These are phyloP conservation scores for Fusarium tuaranense DNA, from an alignment of 2,329 filamentous ascomycete species.

Conservation along the genomic window DNA sequence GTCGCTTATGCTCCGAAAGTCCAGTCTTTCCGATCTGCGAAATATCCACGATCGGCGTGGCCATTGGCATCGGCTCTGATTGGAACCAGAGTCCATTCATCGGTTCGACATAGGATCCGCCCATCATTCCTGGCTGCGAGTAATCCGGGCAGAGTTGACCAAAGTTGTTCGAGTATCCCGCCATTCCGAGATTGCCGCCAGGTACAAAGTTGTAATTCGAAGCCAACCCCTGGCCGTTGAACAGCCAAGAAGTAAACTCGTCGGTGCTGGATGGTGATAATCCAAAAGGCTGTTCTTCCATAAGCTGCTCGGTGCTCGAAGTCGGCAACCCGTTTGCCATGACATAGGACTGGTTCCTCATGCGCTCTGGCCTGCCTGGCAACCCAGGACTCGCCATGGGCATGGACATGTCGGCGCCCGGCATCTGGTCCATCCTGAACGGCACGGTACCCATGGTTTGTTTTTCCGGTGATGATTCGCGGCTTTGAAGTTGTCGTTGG, in stretches of 20 bases:
- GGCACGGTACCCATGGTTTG: slow-evolving; percentile 26
- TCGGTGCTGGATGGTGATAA: slow-evolving; percentile 44
- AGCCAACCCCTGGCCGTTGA: slow-evolving; percentile 40
- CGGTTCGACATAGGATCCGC: slow-evolving; percentile 41
- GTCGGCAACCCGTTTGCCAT: slow-evolving; percentile 39
- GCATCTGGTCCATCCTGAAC: slow-evolving; percentile 37
- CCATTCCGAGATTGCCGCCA: slow-evolving; percentile 37
- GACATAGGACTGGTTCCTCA: slow-evolving; percentile 35
- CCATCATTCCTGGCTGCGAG: slow-evolving; percentile 40
- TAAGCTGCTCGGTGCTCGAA: slow-evolving; percentile 32
- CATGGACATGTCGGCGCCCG: slow-evolving; percentile 37
- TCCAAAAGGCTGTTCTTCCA: slow-evolving; percentile 44
- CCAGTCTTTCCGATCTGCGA: slow-evolving; percentile 41
- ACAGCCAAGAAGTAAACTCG: slow-evolving; percentile 45
- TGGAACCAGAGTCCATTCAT: slow-evolving; percentile 46
- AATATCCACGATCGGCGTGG: slow-evolving; percentile 38
- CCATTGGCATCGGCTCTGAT: slow-evolving; percentile 40
- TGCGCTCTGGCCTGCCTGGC: slow-evolving; percentile 31
- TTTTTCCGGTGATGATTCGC: slow-evolving; percentile 41
- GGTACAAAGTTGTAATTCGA: slow-evolving; percentile 40
- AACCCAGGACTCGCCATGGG: slow-evolving; percentile 38
- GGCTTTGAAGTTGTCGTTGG: slow-evolving; percentile 33
- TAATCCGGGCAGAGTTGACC: slow-evolving; percentile 44
- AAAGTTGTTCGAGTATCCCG: slow-evolving; percentile 45
- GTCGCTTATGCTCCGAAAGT: slow-evolving; percentile 44